phyloP scores from a whole-genome alignment of 371 early-diverging fungal species.

The Mucor irregularis region DNA sequence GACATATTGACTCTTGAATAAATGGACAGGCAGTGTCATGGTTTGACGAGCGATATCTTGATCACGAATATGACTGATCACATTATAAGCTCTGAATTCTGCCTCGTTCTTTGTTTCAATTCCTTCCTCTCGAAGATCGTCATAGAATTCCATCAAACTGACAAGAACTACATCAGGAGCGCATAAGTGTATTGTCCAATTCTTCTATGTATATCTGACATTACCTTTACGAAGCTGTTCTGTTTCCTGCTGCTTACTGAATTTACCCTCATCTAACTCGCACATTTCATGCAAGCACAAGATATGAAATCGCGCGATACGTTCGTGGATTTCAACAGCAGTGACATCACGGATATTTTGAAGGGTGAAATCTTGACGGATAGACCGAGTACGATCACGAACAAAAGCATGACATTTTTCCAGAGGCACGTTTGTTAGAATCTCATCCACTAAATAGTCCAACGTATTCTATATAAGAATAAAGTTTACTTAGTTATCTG shows the following conservation, averaged over 20 bases:
- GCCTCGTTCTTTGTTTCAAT: slow-evolving; percentile 74
- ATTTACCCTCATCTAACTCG: slow-evolving; percentile 56
- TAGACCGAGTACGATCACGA: slow-evolving; percentile 86
- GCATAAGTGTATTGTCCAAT: neutral
- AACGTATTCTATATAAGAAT: slow-evolving; percentile 57
- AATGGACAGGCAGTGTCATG: slow-evolving; percentile 52
- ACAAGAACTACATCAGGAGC: slow-evolving; percentile 54
- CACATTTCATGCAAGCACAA: slow-evolving; percentile 76
- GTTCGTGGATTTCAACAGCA: slow-evolving; percentile 78
- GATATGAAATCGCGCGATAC: slow-evolving; percentile 90
- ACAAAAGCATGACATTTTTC: slow-evolving; percentile 81
- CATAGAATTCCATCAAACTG: slow-evolving; percentile 83
- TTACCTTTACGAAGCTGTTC: slow-evolving; percentile 88
- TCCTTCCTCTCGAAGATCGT: slow-evolving; percentile 64
- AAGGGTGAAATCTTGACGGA: slow-evolving; percentile 86
- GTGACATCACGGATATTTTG: slow-evolving; percentile 74
- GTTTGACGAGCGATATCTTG: slow-evolving; percentile 66
- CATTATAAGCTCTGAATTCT: slow-evolving; percentile 86
- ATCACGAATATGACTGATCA: slow-evolving; percentile 73
- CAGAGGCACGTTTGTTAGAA: slow-evolving; percentile 57
- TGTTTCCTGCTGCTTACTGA: slow-evolving; percentile 81
- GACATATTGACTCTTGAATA: slow-evolving; percentile 62
- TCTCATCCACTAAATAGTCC: slow-evolving; percentile 73
- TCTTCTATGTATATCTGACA: neutral
- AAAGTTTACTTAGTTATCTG: neutral